A percentile compares a stretch with the other conserved stretches of the same genome.
phyloP scores from a whole-genome alignment of 1,284 basidiomycete species.

The Takashimella koratensis region DNA sequence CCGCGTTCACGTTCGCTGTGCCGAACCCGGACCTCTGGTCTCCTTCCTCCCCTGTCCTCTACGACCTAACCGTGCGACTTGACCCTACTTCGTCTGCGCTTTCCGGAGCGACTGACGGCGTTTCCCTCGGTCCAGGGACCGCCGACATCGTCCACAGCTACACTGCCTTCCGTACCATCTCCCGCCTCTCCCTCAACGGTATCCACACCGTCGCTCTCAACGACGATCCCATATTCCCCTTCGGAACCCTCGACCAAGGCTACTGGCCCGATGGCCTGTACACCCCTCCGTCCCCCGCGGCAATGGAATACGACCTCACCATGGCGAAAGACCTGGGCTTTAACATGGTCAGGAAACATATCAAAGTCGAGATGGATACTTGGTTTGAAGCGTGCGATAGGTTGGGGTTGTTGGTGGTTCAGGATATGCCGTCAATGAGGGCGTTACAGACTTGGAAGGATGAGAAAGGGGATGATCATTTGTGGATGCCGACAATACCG shows the following conservation, averaged over 20 bases:
- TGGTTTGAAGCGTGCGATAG: constrained; percentile 22
- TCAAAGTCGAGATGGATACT: constrained; percentile 24
- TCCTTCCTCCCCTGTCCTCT: constrained; percentile 12
- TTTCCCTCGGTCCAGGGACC: constrained; percentile 15
- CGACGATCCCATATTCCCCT: constrained; percentile 17
- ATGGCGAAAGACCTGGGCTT: constrained; percentile 16
- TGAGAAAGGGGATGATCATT: neutral
- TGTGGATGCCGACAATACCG: constrained; percentile 5
- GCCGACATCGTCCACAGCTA: constrained; percentile 13
- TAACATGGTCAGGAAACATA: constrained; percentile 27
- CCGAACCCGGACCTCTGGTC: constrained; percentile 14
- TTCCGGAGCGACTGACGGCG: no score
- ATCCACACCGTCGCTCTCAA: constrained; percentile 15
- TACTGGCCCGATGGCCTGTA: constrained; percentile 26
- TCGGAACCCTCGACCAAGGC: constrained; percentile 25
- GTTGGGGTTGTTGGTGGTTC: constrained; percentile 21
- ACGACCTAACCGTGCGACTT: constrained; percentile 9
- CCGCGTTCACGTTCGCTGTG: constrained; percentile 11
- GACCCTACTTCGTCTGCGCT: neutral
- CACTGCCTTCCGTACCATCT: constrained; percentile 16
- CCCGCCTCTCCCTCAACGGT: constrained; percentile 6
- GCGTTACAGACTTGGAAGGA: neutral
- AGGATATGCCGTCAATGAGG: constrained; percentile 20
- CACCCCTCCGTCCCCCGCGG: constrained; percentile 19
- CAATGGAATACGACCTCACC: constrained; percentile 21